Evolutionary conservation across 179 eudicot genomes (phyloP).

Genomic region (Actinidia chinensis): DNA sequence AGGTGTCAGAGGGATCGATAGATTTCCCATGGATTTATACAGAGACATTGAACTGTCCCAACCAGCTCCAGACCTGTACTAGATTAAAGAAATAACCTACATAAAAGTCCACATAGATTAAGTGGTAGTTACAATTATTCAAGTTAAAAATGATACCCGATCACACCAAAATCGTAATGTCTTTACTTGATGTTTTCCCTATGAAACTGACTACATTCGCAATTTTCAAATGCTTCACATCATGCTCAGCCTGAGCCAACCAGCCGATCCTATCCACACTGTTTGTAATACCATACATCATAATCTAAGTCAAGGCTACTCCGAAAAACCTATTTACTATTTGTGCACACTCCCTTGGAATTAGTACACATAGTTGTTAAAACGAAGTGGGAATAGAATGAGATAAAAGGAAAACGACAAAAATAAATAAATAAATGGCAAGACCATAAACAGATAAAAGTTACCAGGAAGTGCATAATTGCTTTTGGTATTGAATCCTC

Average conservation of each 20-base stretch:
- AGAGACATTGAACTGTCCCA: slow-evolving; percentile 2
- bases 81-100: neutral
- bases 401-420: neutral
- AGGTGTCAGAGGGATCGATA: neutral
- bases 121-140: too few relatives aligned
- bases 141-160: too few relatives aligned
- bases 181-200: neutral
- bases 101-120: too few relatives aligned
- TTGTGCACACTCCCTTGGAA: neutral
- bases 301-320: neutral
- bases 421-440: neutral
- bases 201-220: neutral
- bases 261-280: neutral
- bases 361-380: neutral
- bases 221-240: neutral
- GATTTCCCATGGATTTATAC: neutral
- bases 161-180: neutral
- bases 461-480: slow-evolving; percentile 95
- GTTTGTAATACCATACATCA: neutral
- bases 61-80: neutral
- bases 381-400: neutral
- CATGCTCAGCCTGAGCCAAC: neutral
- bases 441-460: neutral
- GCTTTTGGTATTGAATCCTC: slow-evolving; percentile 93
- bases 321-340: neutral